These are phyloP conservation scores for Bjerkandera adusta DNA, from an alignment of 1,284 basidiomycete species.

Conservation along the genomic window DNA sequence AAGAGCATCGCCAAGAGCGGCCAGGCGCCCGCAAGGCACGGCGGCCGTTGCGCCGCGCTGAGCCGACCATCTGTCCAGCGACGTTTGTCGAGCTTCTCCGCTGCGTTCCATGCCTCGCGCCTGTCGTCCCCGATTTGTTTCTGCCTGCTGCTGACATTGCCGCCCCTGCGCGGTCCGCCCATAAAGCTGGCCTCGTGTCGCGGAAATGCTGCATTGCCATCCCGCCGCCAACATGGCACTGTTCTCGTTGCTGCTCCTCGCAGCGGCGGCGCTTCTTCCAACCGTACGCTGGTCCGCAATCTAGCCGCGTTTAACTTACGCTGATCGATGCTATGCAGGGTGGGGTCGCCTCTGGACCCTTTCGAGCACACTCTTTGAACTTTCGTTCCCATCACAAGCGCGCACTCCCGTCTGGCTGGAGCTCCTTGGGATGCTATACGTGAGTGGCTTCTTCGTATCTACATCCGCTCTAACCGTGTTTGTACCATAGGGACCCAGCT, in stretches of 20 bases:
- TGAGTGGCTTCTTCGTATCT: slow-evolving; percentile 24
- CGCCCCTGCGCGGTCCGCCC: too few species aligned
- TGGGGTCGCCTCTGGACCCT: too few species aligned
- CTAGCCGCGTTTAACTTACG: not conserved
- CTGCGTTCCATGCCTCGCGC: not conserved
- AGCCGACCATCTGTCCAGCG: too few species aligned
- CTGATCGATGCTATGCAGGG: too few species aligned
- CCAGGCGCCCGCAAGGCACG: too few species aligned
- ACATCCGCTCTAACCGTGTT: slow-evolving; percentile 2
- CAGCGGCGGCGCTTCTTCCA: not conserved
- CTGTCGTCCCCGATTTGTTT: slow-evolving; percentile 1
- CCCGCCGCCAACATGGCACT: not conserved
- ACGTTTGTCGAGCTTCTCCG: too few species aligned
- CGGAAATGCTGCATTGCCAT: too few species aligned
- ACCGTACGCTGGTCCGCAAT: not conserved
- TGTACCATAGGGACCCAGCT: slow-evolving; percentile 2
- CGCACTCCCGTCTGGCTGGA: slow-evolving; percentile 50
- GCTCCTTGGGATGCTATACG: slow-evolving; percentile 62
- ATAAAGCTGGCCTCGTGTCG: too few species aligned
- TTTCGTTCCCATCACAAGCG: slow-evolving; percentile 5
- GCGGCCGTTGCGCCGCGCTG: too few species aligned
- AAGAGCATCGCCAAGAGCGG: too few species aligned
- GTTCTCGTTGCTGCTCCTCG: not conserved
- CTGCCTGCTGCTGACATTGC: too few species aligned
- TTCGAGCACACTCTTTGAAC: not conserved